Evolutionary conservation across 2,329 filamentous ascomycete genomes (phyloP).

Genomic region (Xylaria digitata): DNA sequence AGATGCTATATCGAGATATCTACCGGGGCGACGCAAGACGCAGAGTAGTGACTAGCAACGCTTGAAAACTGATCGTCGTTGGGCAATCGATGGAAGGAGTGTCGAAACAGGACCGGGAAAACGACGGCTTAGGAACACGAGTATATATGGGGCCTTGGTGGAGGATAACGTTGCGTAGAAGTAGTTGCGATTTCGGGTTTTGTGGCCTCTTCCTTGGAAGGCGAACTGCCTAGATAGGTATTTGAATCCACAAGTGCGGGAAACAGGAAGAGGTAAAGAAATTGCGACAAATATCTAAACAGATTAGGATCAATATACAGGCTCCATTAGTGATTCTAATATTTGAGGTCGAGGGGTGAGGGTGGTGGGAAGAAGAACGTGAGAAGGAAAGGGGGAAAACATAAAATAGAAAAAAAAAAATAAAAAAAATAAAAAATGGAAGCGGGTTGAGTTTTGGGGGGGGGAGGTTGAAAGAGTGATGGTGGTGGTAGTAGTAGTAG

Average conservation of each 20-base stretch:
- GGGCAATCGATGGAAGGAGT: slow-evolving; percentile 39
- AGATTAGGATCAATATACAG: slow-evolving; percentile 53
- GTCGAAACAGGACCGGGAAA: slow-evolving; percentile 32
- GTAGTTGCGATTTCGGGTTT: slow-evolving; percentile 36
- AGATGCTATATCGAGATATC: slow-evolving; percentile 22
- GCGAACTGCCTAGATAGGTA: slow-evolving; percentile 22
- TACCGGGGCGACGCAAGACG: slow-evolving; percentile 32
- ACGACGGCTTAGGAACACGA: slow-evolving; percentile 33
- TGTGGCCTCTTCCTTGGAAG: slow-evolving; percentile 31
- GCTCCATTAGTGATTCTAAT: slow-evolving; percentile 52
- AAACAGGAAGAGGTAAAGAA: slow-evolving; percentile 38
- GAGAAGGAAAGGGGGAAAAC: slow-evolving; percentile 42
- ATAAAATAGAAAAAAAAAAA: slow-evolving; percentile 11
- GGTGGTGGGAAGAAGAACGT: slow-evolving; percentile 40
- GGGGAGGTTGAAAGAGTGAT: slow-evolving; percentile 40
- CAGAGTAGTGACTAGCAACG: slow-evolving; percentile 34
- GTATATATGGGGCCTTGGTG: slow-evolving; percentile 28
- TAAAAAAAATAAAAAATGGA: slow-evolving; percentile 41
- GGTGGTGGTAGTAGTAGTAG: slow-evolving; percentile 33
- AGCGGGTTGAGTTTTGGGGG: slow-evolving; percentile 26
- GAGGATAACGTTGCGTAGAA: slow-evolving; percentile 17
- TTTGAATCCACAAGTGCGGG: slow-evolving; percentile 36
- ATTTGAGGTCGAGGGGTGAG: slow-evolving; percentile 32
- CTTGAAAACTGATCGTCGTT: slow-evolving; percentile 29
- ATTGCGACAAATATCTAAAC: slow-evolving; percentile 49